Evolutionary conservation across 164 flowering plant species (phyloP).

Genomic region (Vitis rupestris): DNA sequence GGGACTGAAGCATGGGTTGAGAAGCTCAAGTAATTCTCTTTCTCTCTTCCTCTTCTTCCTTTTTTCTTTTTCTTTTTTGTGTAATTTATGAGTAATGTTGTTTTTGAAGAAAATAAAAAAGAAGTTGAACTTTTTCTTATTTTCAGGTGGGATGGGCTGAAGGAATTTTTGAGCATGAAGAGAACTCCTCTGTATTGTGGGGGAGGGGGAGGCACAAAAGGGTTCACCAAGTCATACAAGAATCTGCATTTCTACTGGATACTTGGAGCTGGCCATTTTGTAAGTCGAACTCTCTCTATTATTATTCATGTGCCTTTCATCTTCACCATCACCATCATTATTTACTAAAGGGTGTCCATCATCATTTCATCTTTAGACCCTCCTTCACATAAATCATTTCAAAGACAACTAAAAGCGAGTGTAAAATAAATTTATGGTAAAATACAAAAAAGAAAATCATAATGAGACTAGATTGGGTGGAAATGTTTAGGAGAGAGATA

Average conservation of each 20-base stretch:
- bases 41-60: constrained; percentile 3
- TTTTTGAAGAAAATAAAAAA: too few relatives aligned
- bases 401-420: neutral
- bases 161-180: constrained; percentile 29
- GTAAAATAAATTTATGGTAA: too few relatives aligned
- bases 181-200: constrained; percentile 57
- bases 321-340: neutral
- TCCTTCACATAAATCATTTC: neutral
- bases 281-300: constrained; percentile 34
- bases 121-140: neutral
- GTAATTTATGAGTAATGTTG: too few relatives aligned
- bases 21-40: constrained; percentile 67
- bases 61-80: neutral
- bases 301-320: neutral
- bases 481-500: too few relatives aligned
- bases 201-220: constrained; percentile 35
- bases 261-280: constrained; percentile 83
- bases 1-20: constrained; percentile 89
- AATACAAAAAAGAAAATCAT: too few relatives aligned
- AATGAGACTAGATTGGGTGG: too few relatives aligned
- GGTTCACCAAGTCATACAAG: constrained; percentile 61
- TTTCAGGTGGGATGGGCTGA: constrained; percentile 66
- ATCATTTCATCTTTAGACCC: neutral
- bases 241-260: constrained; percentile 76
- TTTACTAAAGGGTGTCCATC: neutral